phyloP scores from a whole-genome alignment of 495 filamentous ascomycete genomes.

The Aspergillus nanangensis region DNA sequence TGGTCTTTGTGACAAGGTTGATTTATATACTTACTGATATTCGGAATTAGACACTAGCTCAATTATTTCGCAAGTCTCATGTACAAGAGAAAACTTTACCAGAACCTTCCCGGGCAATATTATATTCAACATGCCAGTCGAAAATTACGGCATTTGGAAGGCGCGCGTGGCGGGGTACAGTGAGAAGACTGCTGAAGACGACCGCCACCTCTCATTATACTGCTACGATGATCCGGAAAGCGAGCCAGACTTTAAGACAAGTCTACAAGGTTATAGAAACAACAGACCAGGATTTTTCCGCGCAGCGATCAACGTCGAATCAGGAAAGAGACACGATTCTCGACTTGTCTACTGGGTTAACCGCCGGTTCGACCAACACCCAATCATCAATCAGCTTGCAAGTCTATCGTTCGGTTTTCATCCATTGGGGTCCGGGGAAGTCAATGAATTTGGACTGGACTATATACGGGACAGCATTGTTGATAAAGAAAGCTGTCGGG shows the following conservation, averaged over 20 bases:
- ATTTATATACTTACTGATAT: no score
- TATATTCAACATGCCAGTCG: background rate
- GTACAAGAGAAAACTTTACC: no score
- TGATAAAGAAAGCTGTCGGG: constrained; percentile 14
- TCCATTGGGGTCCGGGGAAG: constrained; percentile 2
- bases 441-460: constrained; percentile 17
- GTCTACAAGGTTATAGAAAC: background rate
- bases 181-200: background rate
- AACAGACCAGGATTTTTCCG: background rate
- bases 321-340: background rate
- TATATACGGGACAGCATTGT: constrained; percentile 26
- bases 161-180: background rate
- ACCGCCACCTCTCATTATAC: background rate
- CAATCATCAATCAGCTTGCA: constrained; percentile 15
- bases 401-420: constrained; percentile 15
- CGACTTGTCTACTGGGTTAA: constrained; percentile 10
- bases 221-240: background rate
- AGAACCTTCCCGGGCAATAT: no score
- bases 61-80: no score
- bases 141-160: background rate
- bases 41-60: no score
- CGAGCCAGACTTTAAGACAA: background rate
- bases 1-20: no score
- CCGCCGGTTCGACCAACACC: constrained; percentile 16
- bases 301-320: background rate